Evolutionary conservation across 345 rosid species (phyloP).

Genomic region (Dovyalis caffra): DNA sequence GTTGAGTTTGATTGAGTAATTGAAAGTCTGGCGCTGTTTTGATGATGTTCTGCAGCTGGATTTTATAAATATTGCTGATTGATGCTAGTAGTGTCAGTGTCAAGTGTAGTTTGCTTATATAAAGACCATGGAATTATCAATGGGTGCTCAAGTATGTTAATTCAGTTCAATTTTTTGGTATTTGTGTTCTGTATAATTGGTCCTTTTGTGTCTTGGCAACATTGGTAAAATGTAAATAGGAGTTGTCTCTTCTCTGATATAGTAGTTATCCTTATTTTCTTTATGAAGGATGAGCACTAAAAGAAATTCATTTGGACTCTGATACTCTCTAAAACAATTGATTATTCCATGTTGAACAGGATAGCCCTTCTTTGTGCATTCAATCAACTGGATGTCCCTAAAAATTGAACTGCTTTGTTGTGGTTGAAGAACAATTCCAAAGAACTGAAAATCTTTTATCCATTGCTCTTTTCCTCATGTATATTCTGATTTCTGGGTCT

Average conservation of each 20-base stretch:
- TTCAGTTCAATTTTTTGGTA: no score
- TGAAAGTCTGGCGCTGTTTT: neutral
- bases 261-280: no score
- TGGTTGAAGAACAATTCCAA: neutral
- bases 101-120: neutral
- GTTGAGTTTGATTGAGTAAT: neutral
- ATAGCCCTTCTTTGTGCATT: neutral
- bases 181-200: no score
- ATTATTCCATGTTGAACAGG: no score
- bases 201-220: neutral
- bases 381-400: neutral
- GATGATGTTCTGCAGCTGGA: neutral
- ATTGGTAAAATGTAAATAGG: neutral
- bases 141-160: neutral
- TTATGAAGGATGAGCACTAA: no score
- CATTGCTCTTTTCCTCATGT: neutral
- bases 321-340: no score
- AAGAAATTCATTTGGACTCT: no score
- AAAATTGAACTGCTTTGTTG: neutral
- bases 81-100: neutral
- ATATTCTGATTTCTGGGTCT: no score
- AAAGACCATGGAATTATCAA: neutral
- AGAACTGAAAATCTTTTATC: neutral
- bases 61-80: neutral
- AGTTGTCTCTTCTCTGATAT: neutral